These are phyloP conservation scores for Ochetophila trinervis DNA, from an alignment of 306 rosid genomes.

Conservation along the genomic window DNA sequence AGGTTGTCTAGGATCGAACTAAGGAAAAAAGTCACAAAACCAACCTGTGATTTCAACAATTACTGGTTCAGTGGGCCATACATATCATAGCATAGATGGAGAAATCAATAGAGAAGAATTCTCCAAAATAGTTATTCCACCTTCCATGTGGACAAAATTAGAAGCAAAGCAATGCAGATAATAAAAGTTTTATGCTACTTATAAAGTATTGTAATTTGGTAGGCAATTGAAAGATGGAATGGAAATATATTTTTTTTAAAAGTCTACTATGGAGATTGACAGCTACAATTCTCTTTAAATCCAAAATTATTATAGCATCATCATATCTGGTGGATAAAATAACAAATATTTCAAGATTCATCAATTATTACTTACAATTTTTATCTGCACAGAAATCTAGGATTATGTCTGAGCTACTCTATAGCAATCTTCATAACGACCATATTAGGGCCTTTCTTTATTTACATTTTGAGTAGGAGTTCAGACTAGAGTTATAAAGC, in stretches of 20 bases:
- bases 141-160: not conserved
- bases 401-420: not conserved
- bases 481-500: not conserved
- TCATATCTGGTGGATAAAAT: not conserved
- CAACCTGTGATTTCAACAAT: slow-evolving; percentile 57
- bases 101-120: not conserved
- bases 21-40: slow-evolving; percentile 80
- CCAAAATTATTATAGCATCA: too few relatives aligned
- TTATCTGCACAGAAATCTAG: not conserved
- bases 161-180: not conserved
- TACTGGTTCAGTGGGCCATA: slow-evolving; percentile 23
- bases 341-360: not conserved
- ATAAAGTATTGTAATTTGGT: not conserved
- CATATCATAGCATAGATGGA: not conserved
- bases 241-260: too few relatives aligned
- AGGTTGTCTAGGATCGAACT: slow-evolving; percentile 90
- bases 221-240: not conserved
- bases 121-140: not conserved
- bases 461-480: not conserved
- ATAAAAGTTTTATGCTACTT: not conserved
- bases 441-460: not conserved
- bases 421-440: not conserved
- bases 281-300: too few relatives aligned
- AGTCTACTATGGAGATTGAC: too few relatives aligned
- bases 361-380: not conserved